Conservation (phyloP, 345 rosid species). For the Dipteronia sinensis region DNA sequence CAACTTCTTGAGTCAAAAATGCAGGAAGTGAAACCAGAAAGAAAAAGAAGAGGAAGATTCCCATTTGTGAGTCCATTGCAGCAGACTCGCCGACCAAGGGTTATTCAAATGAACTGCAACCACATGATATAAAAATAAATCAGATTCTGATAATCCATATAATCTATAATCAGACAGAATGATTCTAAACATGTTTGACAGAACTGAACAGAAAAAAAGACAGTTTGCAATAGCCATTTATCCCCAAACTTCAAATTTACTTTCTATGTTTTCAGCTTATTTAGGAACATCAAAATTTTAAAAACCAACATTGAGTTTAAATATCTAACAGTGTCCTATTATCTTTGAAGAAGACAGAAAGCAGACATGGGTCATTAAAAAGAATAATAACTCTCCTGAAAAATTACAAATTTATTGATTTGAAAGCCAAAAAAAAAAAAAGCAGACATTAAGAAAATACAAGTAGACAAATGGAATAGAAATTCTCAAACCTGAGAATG, state of each 20-base stretch:
- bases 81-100: constrained; percentile 18
- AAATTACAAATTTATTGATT: background rate
- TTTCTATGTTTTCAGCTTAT: background rate
- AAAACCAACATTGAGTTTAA: constrained; percentile 6
- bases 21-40: constrained; percentile 47
- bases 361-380: background rate
- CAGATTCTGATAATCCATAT: background rate
- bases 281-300: background rate
- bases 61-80: constrained; percentile 40
- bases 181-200: background rate
- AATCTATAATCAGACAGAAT: background rate
- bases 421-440: background rate
- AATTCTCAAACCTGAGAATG: background rate
- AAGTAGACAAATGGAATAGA: background rate
- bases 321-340: constrained; percentile 1
- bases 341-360: background rate
- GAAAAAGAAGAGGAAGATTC: constrained; percentile 34
- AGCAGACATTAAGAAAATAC: background rate
- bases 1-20: constrained; percentile 48
- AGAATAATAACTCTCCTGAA: constrained; percentile 8
- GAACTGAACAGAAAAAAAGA: background rate
- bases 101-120: constrained; percentile 33
- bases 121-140: constrained; percentile 2
- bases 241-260: constrained; percentile 4
- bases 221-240: background rate